phyloP scores from a whole-genome alignment of 192 early-diverging fungal genomes.

The Lunasporangiospora selenospora region DNA sequence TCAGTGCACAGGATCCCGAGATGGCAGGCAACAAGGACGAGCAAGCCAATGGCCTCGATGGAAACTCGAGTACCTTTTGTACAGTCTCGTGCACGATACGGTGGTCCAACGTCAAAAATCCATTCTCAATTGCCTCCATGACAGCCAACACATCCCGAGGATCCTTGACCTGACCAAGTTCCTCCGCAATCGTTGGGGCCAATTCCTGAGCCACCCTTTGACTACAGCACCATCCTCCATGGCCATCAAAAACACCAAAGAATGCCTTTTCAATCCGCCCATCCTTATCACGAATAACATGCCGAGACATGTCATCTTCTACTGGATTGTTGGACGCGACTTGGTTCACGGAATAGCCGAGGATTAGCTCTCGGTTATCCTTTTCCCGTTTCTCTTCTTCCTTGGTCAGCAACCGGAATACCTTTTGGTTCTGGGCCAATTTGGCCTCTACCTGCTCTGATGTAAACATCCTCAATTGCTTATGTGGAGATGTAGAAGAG shows the following conservation, averaged over 20 bases:
- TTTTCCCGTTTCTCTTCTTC: slow-evolving; percentile 14
- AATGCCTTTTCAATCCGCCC: slow-evolving; percentile 49
- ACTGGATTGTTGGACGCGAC: slow-evolving; percentile 59
- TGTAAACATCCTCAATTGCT: slow-evolving; percentile 29
- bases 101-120: slow-evolving; percentile 55
- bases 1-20: slow-evolving; percentile 60
- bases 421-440: slow-evolving; percentile 28
- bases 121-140: slow-evolving; percentile 49
- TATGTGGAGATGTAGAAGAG: slow-evolving; percentile 5
- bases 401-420: slow-evolving; percentile 17
- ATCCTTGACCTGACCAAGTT: slow-evolving; percentile 41
- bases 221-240: slow-evolving; percentile 58
- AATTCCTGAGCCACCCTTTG: slow-evolving; percentile 53
- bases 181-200: slow-evolving; percentile 50
- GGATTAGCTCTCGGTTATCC: slow-evolving; percentile 26
- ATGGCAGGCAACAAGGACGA: slow-evolving; percentile 47
- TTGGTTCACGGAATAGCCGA: slow-evolving; percentile 55
- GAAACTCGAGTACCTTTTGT: slow-evolving; percentile 40
- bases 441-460: slow-evolving; percentile 34
- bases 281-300: slow-evolving; percentile 30
- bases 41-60: slow-evolving; percentile 37
- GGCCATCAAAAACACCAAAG: slow-evolving; percentile 64
- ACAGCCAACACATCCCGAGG: slow-evolving; percentile 38
- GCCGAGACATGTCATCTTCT: slow-evolving; percentile 55
- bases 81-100: slow-evolving; percentile 56